Conservation (phyloP, 2,329 filamentous ascomycete species). For the Trichophaea hybrida region DNA sequence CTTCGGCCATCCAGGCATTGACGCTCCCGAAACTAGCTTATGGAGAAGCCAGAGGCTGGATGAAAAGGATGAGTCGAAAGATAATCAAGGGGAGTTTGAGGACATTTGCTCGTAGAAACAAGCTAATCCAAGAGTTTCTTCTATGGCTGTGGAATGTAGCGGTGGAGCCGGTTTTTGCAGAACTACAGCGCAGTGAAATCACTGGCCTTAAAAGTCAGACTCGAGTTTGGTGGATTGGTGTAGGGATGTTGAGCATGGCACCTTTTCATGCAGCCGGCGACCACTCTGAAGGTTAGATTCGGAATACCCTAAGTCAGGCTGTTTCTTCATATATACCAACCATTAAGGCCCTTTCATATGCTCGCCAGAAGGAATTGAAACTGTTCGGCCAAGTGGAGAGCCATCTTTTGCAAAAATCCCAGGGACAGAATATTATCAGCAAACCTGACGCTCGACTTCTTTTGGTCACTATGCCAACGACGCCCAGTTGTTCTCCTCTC, state of each 20-base stretch:
- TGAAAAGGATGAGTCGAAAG: background rate
- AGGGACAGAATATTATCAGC: background rate
- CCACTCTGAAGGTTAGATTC: background rate
- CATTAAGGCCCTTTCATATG: conserved; percentile 13
- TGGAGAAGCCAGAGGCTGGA: background rate
- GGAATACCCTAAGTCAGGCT: conserved; percentile 1
- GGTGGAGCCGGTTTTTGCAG: conserved; percentile 8
- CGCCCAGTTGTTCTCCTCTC: background rate
- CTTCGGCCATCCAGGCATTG: background rate
- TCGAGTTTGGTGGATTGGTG: conserved; percentile 10
- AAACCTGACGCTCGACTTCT: background rate
- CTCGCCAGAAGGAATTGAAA: conserved; percentile 4
- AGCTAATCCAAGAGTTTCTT: conserved; percentile 9
- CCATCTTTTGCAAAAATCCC: background rate
- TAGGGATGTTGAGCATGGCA: background rate
- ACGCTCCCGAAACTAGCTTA: background rate
- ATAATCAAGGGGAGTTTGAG: background rate
- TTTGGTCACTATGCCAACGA: conserved; percentile 9
- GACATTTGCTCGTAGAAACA: background rate
- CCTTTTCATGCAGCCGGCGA: conserved; percentile 12
- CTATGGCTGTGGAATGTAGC: conserved; percentile 17
- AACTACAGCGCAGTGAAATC: background rate
- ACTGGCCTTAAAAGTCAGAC: no score
- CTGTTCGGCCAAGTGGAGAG: background rate
- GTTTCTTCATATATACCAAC: conserved; percentile 12